Conservation (phyloP, 1,284 basidiomycete species). For the Heterobasidion annosum region DNA sequence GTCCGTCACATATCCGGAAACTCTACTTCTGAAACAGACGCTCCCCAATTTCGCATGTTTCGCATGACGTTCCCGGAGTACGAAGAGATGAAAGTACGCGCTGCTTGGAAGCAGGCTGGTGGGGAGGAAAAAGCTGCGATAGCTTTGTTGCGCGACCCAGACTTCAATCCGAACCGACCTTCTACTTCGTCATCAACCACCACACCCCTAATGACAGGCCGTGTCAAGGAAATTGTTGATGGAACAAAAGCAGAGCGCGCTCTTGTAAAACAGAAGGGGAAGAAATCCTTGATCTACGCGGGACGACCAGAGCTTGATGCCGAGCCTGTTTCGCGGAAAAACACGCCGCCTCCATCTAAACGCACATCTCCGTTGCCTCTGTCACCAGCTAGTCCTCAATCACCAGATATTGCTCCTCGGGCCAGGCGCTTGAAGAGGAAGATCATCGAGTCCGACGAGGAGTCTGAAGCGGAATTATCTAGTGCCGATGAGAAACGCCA, state of each 20-base stretch:
- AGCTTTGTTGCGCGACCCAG: constrained; percentile 43
- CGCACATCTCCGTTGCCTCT: constrained; percentile 13
- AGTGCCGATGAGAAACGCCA: constrained; percentile 13
- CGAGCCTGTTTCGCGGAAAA: constrained; percentile 9
- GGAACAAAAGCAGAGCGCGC: constrained; percentile 53
- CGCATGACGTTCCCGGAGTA: constrained; percentile 40
- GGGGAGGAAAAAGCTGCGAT: constrained; percentile 53
- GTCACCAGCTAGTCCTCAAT: constrained; percentile 33
- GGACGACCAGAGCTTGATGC: constrained; percentile 44
- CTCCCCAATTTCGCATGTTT: constrained; percentile 19
- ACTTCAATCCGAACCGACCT: constrained; percentile 30
- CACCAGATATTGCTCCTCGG: constrained; percentile 28
- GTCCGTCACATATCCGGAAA: background rate
- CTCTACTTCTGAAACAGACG: constrained; percentile 19
- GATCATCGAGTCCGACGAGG: constrained; percentile 62
- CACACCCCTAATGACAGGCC: constrained; percentile 26
- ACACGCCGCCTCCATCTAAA: constrained; percentile 13
- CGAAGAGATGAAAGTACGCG: constrained; percentile 50
- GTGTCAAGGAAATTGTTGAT: constrained; percentile 63
- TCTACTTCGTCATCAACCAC: constrained; percentile 16
- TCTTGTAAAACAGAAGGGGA: constrained; percentile 60
- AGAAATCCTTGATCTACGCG: constrained; percentile 70
- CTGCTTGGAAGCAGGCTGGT: constrained; percentile 55
- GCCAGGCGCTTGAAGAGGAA: constrained; percentile 43
- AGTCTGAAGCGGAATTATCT: constrained; percentile 35